Evolutionary conservation across 345 rosid genomes (phyloP), one percentile per base, ranked within the genome.

Genomic region (Zanthoxylum bungeanum): DNA sequence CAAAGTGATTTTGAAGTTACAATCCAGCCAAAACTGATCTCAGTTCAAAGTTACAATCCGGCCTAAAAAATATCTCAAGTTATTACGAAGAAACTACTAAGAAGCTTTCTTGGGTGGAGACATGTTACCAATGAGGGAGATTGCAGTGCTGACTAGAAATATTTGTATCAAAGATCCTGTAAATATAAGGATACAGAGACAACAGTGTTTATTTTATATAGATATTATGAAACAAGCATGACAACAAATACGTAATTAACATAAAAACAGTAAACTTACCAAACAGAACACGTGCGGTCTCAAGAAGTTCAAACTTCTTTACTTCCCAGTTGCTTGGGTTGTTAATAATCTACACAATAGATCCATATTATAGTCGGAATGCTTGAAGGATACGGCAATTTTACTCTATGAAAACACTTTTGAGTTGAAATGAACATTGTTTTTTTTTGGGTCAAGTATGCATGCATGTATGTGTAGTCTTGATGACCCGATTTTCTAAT

Each of bases 101-200:
- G 85, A 83, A 82, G 83, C 73, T 82, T 77, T 89, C 64, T 88
- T 86, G 47, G 92, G 93, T 3, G 92, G 97, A 75, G 97, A 88
- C 96, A 92, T 89, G 67, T 89, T 88, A 66, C 71, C 73, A 47
- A 84, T 70, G 39, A 89, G 87, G 4, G 87, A 85, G 49, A 63
- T 71, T n/a, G 42, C 56, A 56, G 63, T 68, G 39, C 63, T 40
- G 44, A 59, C 17, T 6, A 58, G 22, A 59, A 44, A 59, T 42
- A 59, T 31, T 27, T 70, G 73, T 21, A 59, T 16, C 24, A 33
- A 25, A 14, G 16, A 70, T 12, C 73, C 66, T 70, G 73, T 44
- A 47, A 55, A 25, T 19, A 27, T 44, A 58, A 70, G 27, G 19
- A 12, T 27, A 42, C 17, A 1, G 4, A 30, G 44, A 28, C 4